Evolutionary conservation across 2,329 filamentous ascomycete genomes (phyloP).

Genomic region (Triangularia setosa): DNA sequence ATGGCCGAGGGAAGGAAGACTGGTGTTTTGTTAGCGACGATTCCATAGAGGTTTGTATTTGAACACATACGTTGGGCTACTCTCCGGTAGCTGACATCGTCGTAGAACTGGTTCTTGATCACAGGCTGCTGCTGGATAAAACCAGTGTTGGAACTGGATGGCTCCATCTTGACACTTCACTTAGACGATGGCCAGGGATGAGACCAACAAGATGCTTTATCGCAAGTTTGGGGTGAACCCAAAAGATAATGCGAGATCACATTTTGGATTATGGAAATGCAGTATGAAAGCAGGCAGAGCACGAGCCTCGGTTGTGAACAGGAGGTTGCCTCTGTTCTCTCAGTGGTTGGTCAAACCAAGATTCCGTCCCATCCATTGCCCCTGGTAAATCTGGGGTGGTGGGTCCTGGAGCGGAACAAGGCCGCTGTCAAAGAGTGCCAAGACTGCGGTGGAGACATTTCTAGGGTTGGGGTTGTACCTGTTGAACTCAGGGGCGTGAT

Average conservation of each 20-base stretch:
- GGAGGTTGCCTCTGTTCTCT: background rate
- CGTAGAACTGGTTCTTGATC: constrained; percentile 53
- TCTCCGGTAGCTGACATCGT: constrained; percentile 51
- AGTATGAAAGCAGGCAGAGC: background rate
- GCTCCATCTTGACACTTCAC: constrained; percentile 35
- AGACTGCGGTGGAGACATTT: background rate
- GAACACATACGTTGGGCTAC: constrained; percentile 45
- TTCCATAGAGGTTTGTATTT: background rate
- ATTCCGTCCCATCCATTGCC: background rate
- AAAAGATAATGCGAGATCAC: background rate
- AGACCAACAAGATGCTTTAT: background rate
- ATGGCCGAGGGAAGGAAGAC: constrained; percentile 47
- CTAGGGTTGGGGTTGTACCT: background rate
- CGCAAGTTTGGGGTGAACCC: background rate
- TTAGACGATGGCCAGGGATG: background rate
- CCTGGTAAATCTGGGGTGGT: background rate
- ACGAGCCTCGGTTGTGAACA: background rate
- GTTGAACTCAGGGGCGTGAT: too few species aligned
- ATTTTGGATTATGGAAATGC: background rate
- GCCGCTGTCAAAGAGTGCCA: constrained; percentile 2
- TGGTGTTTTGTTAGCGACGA: constrained; percentile 31
- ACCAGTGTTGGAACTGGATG: constrained; percentile 44
- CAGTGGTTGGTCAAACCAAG: background rate
- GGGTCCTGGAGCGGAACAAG: background rate
- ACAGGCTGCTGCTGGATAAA: constrained; percentile 54